These are phyloP conservation scores for Cerioporus squamosus DNA, from an alignment of 1,284 basidiomycete genomes.

Conservation along the genomic window DNA sequence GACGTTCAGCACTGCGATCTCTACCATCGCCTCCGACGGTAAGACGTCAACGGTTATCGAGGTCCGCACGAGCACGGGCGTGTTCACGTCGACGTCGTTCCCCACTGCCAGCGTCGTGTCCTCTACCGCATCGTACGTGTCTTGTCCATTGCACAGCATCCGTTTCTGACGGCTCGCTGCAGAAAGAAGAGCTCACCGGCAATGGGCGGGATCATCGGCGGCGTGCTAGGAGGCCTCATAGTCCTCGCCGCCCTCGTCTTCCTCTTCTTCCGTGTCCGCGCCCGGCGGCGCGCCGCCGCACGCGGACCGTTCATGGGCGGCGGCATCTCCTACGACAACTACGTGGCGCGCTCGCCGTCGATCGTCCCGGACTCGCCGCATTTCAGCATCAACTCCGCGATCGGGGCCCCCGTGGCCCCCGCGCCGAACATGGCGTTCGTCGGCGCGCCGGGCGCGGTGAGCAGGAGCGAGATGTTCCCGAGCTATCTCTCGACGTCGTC, in stretches of 20 bases:
- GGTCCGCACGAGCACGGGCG: slow-evolving; percentile 11
- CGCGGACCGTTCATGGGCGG: slow-evolving; percentile 19
- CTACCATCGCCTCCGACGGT: slow-evolving; percentile 4
- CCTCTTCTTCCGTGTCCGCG: slow-evolving; percentile 24
- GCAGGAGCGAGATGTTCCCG: slow-evolving; percentile 18
- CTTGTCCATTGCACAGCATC: background rate
- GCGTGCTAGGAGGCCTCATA: slow-evolving; percentile 20
- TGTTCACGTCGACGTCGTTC: slow-evolving; percentile 9
- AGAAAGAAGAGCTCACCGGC: background rate
- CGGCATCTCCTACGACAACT: slow-evolving; percentile 16
- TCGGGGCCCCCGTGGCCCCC: background rate
- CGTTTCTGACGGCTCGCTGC: background rate
- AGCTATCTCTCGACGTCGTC: slow-evolving; percentile 20
- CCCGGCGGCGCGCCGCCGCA: slow-evolving; percentile 14
- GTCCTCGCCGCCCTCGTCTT: slow-evolving; percentile 18
- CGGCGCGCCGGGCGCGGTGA: background rate
- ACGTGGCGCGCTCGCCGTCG: slow-evolving; percentile 10
- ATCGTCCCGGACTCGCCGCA: slow-evolving; percentile 19
- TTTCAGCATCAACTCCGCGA: background rate
- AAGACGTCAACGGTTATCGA: slow-evolving; percentile 8
- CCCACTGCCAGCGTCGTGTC: background rate
- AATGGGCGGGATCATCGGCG: slow-evolving; percentile 23
- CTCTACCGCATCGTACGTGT: slow-evolving; percentile 1
- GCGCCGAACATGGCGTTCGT: background rate
- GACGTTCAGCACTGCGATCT: slow-evolving; percentile 3